phyloP scores from a whole-genome alignment of 768 basidiomycete genomes.

The Rhizopogon sp. region DNA sequence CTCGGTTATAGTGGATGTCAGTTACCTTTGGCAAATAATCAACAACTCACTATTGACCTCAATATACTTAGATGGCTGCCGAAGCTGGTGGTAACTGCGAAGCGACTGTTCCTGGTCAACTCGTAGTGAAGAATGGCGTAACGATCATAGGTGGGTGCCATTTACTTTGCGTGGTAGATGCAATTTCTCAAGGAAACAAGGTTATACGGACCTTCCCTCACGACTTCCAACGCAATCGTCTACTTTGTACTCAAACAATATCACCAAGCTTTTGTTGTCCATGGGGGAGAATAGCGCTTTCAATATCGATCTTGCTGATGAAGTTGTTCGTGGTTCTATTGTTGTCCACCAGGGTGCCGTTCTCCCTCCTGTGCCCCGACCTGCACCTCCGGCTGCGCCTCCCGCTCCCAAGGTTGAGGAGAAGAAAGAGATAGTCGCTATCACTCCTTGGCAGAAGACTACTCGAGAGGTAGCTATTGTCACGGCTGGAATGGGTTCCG shows the following conservation, averaged over 20 bases:
- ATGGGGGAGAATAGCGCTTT: slow-evolving; percentile 63
- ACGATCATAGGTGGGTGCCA: slow-evolving; percentile 62
- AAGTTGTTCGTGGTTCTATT: slow-evolving; percentile 79
- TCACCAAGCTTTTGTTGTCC: slow-evolving; percentile 84
- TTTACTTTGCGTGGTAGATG: not conserved
- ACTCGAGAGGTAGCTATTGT: slow-evolving; percentile 69
- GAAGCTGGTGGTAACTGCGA: slow-evolving; percentile 91
- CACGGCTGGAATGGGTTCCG: slow-evolving; percentile 72
- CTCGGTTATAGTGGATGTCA: slow-evolving; percentile 75
- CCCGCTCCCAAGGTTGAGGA: slow-evolving; percentile 45
- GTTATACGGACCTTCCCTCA: slow-evolving; percentile 84
- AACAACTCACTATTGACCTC: slow-evolving; percentile 7
- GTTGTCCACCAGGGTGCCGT: slow-evolving; percentile 64
- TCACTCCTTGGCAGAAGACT: slow-evolving; percentile 86
- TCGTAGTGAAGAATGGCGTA: slow-evolving; percentile 67
- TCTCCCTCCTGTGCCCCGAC: slow-evolving; percentile 64
- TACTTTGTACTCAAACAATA: slow-evolving; percentile 87
- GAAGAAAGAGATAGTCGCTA: slow-evolving; percentile 42
- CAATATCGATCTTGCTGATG: slow-evolving; percentile 69
- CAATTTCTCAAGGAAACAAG: slow-evolving; percentile 28
- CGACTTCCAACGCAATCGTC: slow-evolving; percentile 86
- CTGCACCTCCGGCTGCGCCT: slow-evolving; percentile 54
- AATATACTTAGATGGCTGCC: slow-evolving; percentile 44
- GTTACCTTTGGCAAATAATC: slow-evolving; percentile 5
- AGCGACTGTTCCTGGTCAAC: slow-evolving; percentile 73